These are phyloP conservation scores for Bidens hawaiensis DNA, from an alignment of 140 eudicot genomes.

Conservation along the genomic window DNA sequence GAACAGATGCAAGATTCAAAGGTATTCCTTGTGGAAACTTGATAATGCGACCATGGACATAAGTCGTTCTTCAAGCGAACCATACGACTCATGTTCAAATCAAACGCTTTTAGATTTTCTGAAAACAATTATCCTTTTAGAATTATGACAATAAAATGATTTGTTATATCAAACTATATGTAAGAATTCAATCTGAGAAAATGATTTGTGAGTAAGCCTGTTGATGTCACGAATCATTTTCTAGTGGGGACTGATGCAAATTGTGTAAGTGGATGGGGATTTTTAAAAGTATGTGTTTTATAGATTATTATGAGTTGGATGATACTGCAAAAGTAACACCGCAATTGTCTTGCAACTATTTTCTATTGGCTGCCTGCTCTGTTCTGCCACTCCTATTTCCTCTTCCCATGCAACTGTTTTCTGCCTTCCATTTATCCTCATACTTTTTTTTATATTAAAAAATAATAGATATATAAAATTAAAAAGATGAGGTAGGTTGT, in stretches of 20 bases:
- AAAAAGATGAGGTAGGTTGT: background rate
- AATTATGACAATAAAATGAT: no score
- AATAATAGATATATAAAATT: background rate
- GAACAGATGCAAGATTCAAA: no score
- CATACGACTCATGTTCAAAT: no score
- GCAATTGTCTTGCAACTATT: background rate
- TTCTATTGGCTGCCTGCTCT: slow-evolving; percentile 25
- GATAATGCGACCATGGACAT: no score
- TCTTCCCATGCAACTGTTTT: slow-evolving; percentile 29
- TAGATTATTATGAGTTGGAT: slow-evolving; percentile 10
- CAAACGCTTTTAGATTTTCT: no score
- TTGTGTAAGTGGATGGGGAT: background rate
- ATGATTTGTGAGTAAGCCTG: no score
- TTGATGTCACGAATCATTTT: no score
- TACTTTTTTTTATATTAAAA: background rate
- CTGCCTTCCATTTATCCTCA: background rate
- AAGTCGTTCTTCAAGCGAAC: no score
- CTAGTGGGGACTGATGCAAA: background rate
- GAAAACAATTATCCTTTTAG: no score
- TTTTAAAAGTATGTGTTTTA: background rate
- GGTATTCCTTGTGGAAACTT: no score
- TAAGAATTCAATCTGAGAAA: no score
- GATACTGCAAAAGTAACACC: slow-evolving; percentile 11
- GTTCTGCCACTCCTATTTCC: slow-evolving; percentile 28
- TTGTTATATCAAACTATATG: no score